Evolutionary conservation across 2,329 filamentous ascomycete species (phyloP).

Genomic region (Colletotrichum sp.): DNA sequence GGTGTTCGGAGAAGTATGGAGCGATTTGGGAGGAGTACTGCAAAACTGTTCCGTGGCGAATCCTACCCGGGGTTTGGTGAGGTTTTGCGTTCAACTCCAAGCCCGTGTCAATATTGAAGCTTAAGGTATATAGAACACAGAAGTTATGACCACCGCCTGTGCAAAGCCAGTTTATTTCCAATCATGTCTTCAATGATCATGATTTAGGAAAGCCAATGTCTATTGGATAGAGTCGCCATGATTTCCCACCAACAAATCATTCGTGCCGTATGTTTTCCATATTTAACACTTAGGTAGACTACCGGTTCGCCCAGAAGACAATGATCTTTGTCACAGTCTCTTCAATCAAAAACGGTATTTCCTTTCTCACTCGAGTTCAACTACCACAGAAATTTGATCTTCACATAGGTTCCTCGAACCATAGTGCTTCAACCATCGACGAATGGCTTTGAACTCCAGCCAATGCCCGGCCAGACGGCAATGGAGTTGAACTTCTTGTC

Average conservation of each 20-base stretch:
- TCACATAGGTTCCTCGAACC: neutral
- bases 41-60: conserved; percentile 41
- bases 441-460: neutral
- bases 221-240: neutral
- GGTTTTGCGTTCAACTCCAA: neutral
- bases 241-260: neutral
- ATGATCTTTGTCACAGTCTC: neutral
- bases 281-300: neutral
- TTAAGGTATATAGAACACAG: neutral
- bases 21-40: conserved; percentile 48
- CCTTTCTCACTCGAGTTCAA: neutral
- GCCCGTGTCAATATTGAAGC: neutral
- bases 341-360: neutral
- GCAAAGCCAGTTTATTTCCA: neutral
- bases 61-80: conserved; percentile 38
- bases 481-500: neutral
- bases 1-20: conserved; percentile 50
- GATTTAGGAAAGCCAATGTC: neutral
- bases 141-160: neutral
- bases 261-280: neutral
- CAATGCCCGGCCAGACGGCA: neutral
- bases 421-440: neutral
- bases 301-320: neutral
- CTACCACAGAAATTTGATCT: neutral
- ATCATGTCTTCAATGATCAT: neutral